A percentile compares a stretch with the other conserved stretches of the same genome.
Evolutionary conservation across 805 yeast genomes (phyloP).

Genomic region (Suhomyces vadensis): DNA sequence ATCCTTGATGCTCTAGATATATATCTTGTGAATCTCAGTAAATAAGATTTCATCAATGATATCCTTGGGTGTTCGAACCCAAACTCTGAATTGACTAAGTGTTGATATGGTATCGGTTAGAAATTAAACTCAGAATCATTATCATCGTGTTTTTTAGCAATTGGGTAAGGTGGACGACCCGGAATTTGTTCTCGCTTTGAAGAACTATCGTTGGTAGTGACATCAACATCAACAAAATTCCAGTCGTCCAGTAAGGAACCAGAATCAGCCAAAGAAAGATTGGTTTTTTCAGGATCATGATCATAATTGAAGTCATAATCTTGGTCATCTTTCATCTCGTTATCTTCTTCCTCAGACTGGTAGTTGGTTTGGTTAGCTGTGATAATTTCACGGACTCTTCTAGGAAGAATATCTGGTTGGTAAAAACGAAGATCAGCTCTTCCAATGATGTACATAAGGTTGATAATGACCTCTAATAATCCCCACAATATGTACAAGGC

Average conservation of each 20-base stretch:
- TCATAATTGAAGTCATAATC: not conserved
- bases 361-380: conserved; percentile 40
- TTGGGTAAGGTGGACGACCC: conserved; percentile 10
- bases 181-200: not conserved
- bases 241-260: conserved; percentile 10
- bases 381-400: conserved; percentile 37
- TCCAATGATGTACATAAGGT: conserved; percentile 57
- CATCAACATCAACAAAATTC: conserved; percentile 29
- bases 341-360: conserved; percentile 6
- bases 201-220: conserved; percentile 22
- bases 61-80: too few species aligned
- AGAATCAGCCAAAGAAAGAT: not conserved
- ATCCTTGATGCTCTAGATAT: too few species aligned
- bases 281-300: not conserved
- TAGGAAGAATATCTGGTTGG: conserved; percentile 63
- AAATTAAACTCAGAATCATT: not conserved
- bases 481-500: conserved; percentile 73
- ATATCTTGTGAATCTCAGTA: too few species aligned
- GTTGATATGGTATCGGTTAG: not conserved
- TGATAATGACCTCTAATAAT: conserved; percentile 58
- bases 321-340: not conserved
- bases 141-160: not conserved
- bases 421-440: conserved; percentile 78
- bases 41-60: too few species aligned
- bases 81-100: too few species aligned